Base-by-base conservation (phyloP, 305 asterid species). In the Ilex paraguariensis region DNA sequence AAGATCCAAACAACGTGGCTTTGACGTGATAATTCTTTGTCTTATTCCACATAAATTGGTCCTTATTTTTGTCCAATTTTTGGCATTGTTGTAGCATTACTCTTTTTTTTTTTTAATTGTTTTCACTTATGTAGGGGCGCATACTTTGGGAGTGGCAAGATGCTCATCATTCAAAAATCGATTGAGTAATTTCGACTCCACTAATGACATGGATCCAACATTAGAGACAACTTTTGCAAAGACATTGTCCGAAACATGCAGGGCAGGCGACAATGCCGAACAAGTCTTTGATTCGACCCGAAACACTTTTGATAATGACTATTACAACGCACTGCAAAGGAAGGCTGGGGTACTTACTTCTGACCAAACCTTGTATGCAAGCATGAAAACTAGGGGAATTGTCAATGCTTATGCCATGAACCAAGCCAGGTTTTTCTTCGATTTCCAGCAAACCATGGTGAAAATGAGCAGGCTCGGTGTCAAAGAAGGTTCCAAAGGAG, bases 121-220 rank as follows among this genome's bases (percentile, higher is more conserved):
- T 31, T 16, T 32, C 9, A 31, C 15, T 16, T 31, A 11, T 67
- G 63, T 14, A 84, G 98, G 98, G 61, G 96, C 76, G 0, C 98
- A 91, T 77, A 91, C 97, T 3, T 76, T 91, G 14, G 98, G 98
- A 53, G 81, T 74, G 59, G 95, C 98, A 13, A 76, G 91, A 57
- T 91, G 98, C 70, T 81, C 97, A 7, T 91, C 98, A 40, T 91
- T 91, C 86, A 91, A 91, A 74, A 59, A 60, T 31, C 72, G 98
- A n/a, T 13, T 91, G 69, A 81, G 78, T 28, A 80, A 77, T 59
- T 85, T 84, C 67, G 91, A 85, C 79, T 66, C 88, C 16, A 79
- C 86, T 0, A 75, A 82, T 57, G 82, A 82, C 14, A 57, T 77
- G 73, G 98, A 91, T 39, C 96, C 95, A 32, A 82, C 73, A 3